Evolutionary conservation across 2,329 filamentous ascomycete genomes (phyloP), one percentile per base, ranked within the genome.

Genomic region (Fusarium illudens): DNA sequence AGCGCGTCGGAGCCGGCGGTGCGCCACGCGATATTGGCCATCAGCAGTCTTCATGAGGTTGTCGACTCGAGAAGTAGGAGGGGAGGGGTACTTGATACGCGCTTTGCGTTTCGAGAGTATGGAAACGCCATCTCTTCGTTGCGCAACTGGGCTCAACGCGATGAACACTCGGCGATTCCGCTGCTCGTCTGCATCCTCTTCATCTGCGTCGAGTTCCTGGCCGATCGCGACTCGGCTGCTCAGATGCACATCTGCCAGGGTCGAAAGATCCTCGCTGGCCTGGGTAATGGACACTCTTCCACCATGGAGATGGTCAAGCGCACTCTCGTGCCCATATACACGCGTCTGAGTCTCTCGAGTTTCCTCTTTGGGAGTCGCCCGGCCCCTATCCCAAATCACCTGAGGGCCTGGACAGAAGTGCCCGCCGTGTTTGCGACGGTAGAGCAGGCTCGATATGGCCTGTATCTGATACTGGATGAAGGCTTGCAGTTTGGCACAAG

Each of bases 131-230:
- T 87, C 33, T 73, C 76, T 0, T 77, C 79, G 19, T 64, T 86
- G 25, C 67, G 80, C 34, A 79, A 81, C 22, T 79, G 79, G 61
- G 70, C 76, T 3, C 62, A 70, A 46, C 67, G 75, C 15, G 66
- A 77, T 72, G 71, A 77, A 64, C 15, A 69, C 2, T 70, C 74
- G 7, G 71, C 73, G 1, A 68, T 79, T 0, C 77, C 77, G 1
- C 68, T 86, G 15, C 75, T 85, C 4, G 81, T 82, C 6, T 86
- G 84, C 63, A 72, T 85, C 1, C 74, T 87, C 20, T 85, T 87
- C 64, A 82, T 84, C 22, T 85, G 84, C 67, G 81, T 87, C 50
- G 86, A 87, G 72, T 84, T 85, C 67, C 77, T 87, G 61, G 83
- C 84, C 32, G 82, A 83, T 34, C 82, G 86, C 60, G 81, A 82